These are phyloP conservation scores for Trichaptum fuscoviolaceum DNA, from an alignment of 768 basidiomycete genomes.

Conservation along the genomic window DNA sequence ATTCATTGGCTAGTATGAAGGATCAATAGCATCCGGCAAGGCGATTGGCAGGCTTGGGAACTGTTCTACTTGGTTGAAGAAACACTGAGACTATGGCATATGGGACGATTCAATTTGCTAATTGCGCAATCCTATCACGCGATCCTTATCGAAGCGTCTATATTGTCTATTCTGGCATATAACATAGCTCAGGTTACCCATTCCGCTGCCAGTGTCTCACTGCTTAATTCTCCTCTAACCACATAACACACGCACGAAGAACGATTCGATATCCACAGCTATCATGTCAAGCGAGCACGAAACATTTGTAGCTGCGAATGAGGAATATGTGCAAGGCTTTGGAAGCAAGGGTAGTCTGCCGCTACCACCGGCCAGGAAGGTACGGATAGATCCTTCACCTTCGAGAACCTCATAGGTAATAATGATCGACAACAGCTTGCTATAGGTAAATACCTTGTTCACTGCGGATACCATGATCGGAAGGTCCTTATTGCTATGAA, in stretches of 20 bases:
- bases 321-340: conserved; percentile 40
- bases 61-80: not conserved
- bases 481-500: not conserved
- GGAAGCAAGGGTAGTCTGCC: conserved; percentile 36
- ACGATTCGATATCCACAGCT: not conserved
- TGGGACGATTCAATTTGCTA: not conserved
- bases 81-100: not conserved
- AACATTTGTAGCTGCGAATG: conserved; percentile 29
- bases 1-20: not conserved
- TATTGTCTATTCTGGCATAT: not conserved
- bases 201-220: not conserved
- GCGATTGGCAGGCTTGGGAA: not conserved
- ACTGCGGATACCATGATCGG: not conserved
- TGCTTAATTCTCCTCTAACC: not conserved
- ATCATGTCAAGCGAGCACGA: not conserved
- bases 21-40: not conserved
- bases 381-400: not conserved
- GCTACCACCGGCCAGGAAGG: conserved; percentile 37
- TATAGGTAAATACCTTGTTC: conserved; percentile 25
- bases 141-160: not conserved
- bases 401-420: not conserved
- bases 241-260: not conserved
- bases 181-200: not conserved
- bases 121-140: not conserved
- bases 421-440: conserved; percentile 21